Base-by-base conservation (phyloP, 2,329 filamentous ascomycete genomes). In the Ceratocystis harringtonii region DNA sequence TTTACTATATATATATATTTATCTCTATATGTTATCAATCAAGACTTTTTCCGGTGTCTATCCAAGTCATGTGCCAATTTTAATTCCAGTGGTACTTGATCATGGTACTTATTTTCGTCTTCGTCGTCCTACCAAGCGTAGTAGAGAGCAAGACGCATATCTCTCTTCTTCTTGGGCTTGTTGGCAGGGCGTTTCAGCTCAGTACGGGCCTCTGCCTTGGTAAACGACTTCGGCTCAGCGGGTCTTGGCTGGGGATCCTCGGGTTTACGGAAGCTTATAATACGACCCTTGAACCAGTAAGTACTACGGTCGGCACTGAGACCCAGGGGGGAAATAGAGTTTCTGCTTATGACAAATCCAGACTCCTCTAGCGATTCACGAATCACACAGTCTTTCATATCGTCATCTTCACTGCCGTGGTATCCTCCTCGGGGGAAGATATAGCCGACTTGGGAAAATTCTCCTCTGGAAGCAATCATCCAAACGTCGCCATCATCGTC, bases 361-460 rank as follows among this genome's bases (percentile, higher is more conserved):
- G 12, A 7, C 28, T 58, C 52, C 32, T 58, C 52, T 15, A 0
- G 0, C 25, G 25, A 12, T 25, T 58, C 52, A 4, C 52, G 52
- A 25, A 30, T 6, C 5, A 58, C 52, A 36, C 52, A 58, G 10
- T 58, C 28, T 8, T 8, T 0, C 25, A 58, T 30, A 17, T 58
- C 7, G 0, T 1, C 0, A 36, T 58, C 52, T 6, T 7, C 1
- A 0, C 2, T 32, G 4, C 2, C 0, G 52, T 58, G 2, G 12
- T 32, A 58, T 17, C 52, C 52, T n/a, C 52, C 52, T 2, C 28
- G 25, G 28, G 52, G 52, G 5, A 58, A 3, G n/a, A 58, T 22
- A 12, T 30, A 58, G 15, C 52, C n/a, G n/a, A n/a, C n/a, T n/a
- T n/a, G n/a, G n/a, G n/a, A n/a, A n/a, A n/a, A n/a, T n/a, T n/a